Evolutionary conservation across 805 yeast species (phyloP).

Genomic region (Cephaloascus fragrans): DNA sequence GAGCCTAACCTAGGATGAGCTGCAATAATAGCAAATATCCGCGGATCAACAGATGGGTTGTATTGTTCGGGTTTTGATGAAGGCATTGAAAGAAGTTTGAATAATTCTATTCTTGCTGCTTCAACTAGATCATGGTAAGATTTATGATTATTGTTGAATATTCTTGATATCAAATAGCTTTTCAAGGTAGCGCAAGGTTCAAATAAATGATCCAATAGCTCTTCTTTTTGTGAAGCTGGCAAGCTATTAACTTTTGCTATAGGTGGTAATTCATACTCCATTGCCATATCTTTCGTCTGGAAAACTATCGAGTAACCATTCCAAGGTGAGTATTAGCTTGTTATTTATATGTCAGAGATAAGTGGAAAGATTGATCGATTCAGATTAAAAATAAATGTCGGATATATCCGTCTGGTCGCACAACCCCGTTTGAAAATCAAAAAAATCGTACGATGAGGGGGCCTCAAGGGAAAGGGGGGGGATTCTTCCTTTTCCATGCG

Average conservation of each 20-base stretch:
- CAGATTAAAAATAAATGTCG: too few relatives aligned
- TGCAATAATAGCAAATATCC: conserved; percentile 51
- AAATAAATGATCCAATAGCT: conserved; percentile 46
- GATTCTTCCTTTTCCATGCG: too few relatives aligned
- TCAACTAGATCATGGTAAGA: conserved; percentile 34
- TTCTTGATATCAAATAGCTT: conserved; percentile 19
- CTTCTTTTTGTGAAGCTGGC: conserved; percentile 16
- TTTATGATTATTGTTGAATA: conserved; percentile 9
- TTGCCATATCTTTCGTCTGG: too few relatives aligned
- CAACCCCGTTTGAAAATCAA: too few relatives aligned
- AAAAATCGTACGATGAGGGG: too few relatives aligned
- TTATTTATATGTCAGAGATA: too few relatives aligned
- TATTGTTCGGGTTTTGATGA: conserved; percentile 12
- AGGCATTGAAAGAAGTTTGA: conserved; percentile 16
- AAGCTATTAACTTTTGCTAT: conserved; percentile 11
- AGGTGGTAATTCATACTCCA: conserved; percentile 19
- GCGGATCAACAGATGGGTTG: conserved; percentile 10
- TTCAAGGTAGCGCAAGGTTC: conserved; percentile 50
- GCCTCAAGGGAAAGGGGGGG: too few relatives aligned
- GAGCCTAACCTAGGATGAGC: conserved; percentile 91
- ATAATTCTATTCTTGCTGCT: conserved; percentile 25
- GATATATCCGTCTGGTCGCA: too few relatives aligned
- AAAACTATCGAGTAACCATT: too few relatives aligned
- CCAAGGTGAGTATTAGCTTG: too few relatives aligned
- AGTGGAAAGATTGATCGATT: too few relatives aligned